A percentile compares a stretch with the other conserved stretches of the same genome.
phyloP scores from a whole-genome alignment of 805 yeast genomes.

The Wickerhamomyces chaumierensis region DNA sequence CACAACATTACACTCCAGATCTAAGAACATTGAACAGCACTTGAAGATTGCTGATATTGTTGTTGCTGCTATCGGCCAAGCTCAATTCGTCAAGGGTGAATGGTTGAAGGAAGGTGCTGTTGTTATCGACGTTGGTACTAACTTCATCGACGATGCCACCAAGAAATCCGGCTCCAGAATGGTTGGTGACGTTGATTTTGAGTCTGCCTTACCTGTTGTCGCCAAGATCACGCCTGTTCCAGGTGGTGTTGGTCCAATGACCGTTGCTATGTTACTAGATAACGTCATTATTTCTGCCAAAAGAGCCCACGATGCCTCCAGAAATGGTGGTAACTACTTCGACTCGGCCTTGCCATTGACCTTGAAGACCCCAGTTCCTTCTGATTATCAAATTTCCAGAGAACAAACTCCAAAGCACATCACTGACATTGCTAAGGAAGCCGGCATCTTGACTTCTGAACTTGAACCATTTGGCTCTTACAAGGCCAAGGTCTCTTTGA shows the following conservation, averaged over 20 bases:
- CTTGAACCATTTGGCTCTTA: slow-evolving; percentile 66
- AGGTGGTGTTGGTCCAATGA: slow-evolving; percentile 91
- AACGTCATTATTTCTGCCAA: slow-evolving; percentile 65
- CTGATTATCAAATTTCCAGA: slow-evolving; percentile 70
- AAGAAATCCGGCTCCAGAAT: slow-evolving; percentile 60
- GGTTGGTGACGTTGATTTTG: slow-evolving; percentile 72
- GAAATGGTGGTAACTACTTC: slow-evolving; percentile 8
- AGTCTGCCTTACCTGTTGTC: slow-evolving; percentile 15
- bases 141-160: slow-evolving; percentile 54
- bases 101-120: slow-evolving; percentile 62
- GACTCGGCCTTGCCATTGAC: slow-evolving; percentile 42
- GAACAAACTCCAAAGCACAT: slow-evolving; percentile 65
- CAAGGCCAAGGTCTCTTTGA: slow-evolving; percentile 62
- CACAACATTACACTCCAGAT: slow-evolving; percentile 60
- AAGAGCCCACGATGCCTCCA: slow-evolving; percentile 18
- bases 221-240: slow-evolving; percentile 77
- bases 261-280: slow-evolving; percentile 70
- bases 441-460: slow-evolving; percentile 57
- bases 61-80: slow-evolving; percentile 65
- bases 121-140: slow-evolving; percentile 78
- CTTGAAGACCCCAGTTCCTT: slow-evolving; percentile 60
- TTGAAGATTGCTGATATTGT: slow-evolving; percentile 63
- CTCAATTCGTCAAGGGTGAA: slow-evolving; percentile 61
- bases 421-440: slow-evolving; percentile 54
- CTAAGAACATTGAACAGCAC: slow-evolving; percentile 36